Percentiles rank a stretch among this genome's conserved stretches.
Conservation (phyloP, 164 flowering plant genomes). For the Berberis vulgaris region DNA sequence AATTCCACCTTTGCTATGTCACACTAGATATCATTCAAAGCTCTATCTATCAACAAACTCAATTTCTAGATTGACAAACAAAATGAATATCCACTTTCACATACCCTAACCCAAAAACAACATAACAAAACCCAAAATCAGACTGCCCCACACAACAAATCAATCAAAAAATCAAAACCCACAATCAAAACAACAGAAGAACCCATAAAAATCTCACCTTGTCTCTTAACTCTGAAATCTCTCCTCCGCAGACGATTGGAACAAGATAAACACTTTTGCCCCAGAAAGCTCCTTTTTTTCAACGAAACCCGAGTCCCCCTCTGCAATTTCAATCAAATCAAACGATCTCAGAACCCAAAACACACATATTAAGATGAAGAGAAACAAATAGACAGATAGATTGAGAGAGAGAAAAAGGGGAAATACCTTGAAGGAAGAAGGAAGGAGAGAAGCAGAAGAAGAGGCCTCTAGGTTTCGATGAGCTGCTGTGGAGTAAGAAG, state of each 20-base stretch:
- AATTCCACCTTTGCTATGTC: no score
- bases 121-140: no score
- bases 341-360: not conserved
- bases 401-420: not conserved
- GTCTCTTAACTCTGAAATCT: slow-evolving; percentile 7
- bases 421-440: not conserved
- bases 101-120: no score
- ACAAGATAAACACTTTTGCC: slow-evolving; percentile 13
- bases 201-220: slow-evolving; percentile 10
- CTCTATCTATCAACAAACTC: no score
- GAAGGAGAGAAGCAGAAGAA: not conserved
- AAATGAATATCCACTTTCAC: no score
- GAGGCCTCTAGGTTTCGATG: not conserved
- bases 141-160: no score
- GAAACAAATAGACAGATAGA: not conserved
- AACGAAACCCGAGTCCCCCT: slow-evolving; percentile 1
- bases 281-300: slow-evolving; percentile 11
- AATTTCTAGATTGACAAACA: no score
- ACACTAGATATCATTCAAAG: no score
- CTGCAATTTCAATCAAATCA: slow-evolving; percentile 3
- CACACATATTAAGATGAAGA: not conserved
- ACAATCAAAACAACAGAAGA: no score
- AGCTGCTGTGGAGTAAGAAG: not conserved
- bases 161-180: no score
- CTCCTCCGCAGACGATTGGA: slow-evolving; percentile 8